phyloP scores from a whole-genome alignment of 176 grass and related monocot species.

The Oryza officinalis region DNA sequence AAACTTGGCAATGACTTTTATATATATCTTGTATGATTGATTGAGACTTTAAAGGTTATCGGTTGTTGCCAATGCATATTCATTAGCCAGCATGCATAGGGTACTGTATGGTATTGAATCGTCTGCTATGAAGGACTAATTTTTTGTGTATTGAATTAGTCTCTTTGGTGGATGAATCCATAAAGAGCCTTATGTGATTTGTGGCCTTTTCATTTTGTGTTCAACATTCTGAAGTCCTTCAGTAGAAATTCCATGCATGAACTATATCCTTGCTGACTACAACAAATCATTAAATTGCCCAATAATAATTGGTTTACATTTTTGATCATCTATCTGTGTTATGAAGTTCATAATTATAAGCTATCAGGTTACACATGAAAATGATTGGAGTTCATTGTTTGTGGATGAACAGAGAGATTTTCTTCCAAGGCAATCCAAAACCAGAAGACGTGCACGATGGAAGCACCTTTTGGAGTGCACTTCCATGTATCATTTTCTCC shows the following conservation, averaged over 20 bases:
- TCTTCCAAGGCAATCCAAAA: conserved; percentile 38
- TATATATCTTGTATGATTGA: conserved; percentile 19
- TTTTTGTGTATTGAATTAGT: background rate
- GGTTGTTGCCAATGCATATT: background rate
- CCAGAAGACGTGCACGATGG: conserved; percentile 36
- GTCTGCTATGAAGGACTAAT: background rate
- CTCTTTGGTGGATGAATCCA: background rate
- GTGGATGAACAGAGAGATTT: conserved; percentile 24
- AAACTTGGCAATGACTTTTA: background rate
- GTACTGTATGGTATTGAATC: background rate
- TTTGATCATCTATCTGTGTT: background rate
- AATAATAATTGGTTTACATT: conserved; percentile 12
- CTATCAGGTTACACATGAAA: conserved; percentile 26
- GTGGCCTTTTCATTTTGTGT: background rate
- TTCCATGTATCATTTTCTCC: background rate
- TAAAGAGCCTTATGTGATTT: background rate
- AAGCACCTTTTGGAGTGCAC: conserved; percentile 34
- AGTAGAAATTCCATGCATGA: background rate
- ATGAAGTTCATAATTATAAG: background rate
- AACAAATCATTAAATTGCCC: background rate
- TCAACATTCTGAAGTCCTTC: background rate
- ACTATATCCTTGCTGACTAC: background rate
- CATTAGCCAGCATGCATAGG: background rate
- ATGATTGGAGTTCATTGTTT: conserved; percentile 40
- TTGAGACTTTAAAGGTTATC: conserved; percentile 25